Evolutionary conservation across 2,329 filamentous ascomycete genomes (phyloP).

Genomic region (Clonostachys chloroleuca): DNA sequence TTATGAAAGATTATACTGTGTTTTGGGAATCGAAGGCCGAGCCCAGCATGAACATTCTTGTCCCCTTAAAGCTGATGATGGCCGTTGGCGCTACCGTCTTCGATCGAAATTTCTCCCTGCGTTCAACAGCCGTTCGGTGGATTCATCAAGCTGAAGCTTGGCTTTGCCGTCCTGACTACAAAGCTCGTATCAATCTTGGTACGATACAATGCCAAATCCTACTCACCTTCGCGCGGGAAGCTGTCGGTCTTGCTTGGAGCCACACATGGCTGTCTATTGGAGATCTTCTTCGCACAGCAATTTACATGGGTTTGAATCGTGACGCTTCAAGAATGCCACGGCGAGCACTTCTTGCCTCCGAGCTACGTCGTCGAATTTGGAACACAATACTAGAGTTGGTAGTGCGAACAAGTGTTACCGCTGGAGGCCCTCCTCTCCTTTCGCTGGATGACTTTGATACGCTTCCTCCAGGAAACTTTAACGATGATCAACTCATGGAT

Average conservation of each 20-base stretch:
- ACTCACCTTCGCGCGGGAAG: constrained; percentile 42
- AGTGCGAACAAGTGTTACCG: constrained; percentile 43
- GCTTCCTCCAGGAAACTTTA: constrained; percentile 39
- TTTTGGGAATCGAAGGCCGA: constrained; percentile 32
- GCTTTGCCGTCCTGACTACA: constrained; percentile 40
- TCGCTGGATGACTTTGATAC: constrained; percentile 44
- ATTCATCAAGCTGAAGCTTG: constrained; percentile 48
- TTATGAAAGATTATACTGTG: constrained; percentile 45
- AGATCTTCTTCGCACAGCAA: constrained; percentile 44
- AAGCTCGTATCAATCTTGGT: constrained; percentile 40
- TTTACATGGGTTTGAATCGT: constrained; percentile 54
- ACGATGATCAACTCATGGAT: constrained; percentile 45
- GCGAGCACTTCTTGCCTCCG: constrained; percentile 40
- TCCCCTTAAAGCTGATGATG: constrained; percentile 50
- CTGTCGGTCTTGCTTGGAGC: constrained; percentile 41
- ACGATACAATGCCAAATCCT: constrained; percentile 49
- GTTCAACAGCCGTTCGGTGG: constrained; percentile 39
- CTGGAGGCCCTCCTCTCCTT: constrained; percentile 44
- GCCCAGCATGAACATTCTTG: constrained; percentile 33
- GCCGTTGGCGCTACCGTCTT: constrained; percentile 43
- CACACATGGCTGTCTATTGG: constrained; percentile 48
- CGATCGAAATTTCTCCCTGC: constrained; percentile 37
- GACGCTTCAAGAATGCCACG: constrained; percentile 44
- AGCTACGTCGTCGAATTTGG: constrained; percentile 54
- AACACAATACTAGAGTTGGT: constrained; percentile 49